Base-by-base conservation (phyloP, 2,329 filamentous ascomycete species). In the Alternaria gaisen region DNA sequence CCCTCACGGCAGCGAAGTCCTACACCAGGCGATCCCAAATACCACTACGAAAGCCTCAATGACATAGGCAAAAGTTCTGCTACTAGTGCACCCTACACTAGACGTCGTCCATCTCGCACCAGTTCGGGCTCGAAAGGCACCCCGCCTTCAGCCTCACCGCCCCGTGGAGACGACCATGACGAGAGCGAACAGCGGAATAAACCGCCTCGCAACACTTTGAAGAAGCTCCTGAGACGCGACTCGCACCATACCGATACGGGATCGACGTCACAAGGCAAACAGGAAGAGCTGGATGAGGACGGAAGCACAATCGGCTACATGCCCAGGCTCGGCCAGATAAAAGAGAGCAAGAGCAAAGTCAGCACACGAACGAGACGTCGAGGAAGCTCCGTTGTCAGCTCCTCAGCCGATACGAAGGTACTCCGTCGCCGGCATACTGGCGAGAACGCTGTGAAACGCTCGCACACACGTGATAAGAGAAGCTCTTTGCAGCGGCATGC, bases 261-360 rank as follows among this genome's bases (percentile, higher is more conserved):
- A n/a, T 55, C 58, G 14, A 20, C 48, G 16, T 63, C 66, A 11
- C 60, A 54, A 18, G 53, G 56, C 40, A 64, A 62, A 26, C 66
- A 71, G n/a, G 61, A 65, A 22, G 58, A 66, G 24, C 26, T 56
- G 4, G 62, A 70, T 3, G 61, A 64, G 46, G 66, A 66, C 20
- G 70, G 67, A 41, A 71, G 72, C 53, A 61, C 54, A 1, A 46
- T 55, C 20, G 70, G 69, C 30, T 81, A 78, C 68, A 72, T 80
- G 42, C 79, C 81, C 40, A 77, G 73, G 54, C 75, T 83, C 20
- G 68, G 71, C 65, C 79, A 78, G 40, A 82, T 81, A 70, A 66
- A 75, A 47, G 81, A 82, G 64, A 71, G 70, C 10, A 78, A 70
- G 54, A 77, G 79, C 53, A 78, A 71, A 52, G 77, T 79, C 53